Percentiles rank a stretch among this genome's conserved stretches.
phyloP scores from a whole-genome alignment of 805 yeast species.

The Candida chauliodis region DNA sequence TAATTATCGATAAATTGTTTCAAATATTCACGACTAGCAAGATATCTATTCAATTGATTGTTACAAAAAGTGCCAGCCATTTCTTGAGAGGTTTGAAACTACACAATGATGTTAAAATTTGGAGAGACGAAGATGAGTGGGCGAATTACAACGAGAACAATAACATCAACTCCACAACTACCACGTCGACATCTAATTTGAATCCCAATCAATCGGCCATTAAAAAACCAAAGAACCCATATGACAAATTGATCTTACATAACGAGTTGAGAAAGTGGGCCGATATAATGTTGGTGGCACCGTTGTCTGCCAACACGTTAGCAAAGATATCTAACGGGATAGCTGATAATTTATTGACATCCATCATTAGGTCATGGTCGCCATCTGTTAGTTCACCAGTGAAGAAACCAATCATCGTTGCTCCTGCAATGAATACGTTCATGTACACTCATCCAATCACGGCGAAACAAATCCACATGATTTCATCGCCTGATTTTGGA shows the following conservation, averaged over 20 bases:
- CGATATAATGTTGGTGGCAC: constrained; percentile 44
- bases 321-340: constrained; percentile 44
- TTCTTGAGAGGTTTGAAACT: constrained; percentile 54
- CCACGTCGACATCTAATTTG: not conserved
- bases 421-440: constrained; percentile 48
- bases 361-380: constrained; percentile 42
- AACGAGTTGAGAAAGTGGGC: constrained; percentile 47
- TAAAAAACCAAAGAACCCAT: constrained; percentile 28
- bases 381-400: constrained; percentile 16
- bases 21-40: constrained; percentile 68
- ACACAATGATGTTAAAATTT: constrained; percentile 69
- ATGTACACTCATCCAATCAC: constrained; percentile 48
- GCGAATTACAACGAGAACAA: constrained; percentile 33
- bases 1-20: constrained; percentile 81
- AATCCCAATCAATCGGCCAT: not conserved
- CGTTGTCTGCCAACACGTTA: constrained; percentile 43
- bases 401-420: constrained; percentile 42
- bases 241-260: constrained; percentile 37
- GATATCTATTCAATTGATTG: constrained; percentile 79
- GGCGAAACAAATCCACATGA: constrained; percentile 32
- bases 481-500: constrained; percentile 36
- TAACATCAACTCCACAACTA: constrained; percentile 17
- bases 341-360: constrained; percentile 42
- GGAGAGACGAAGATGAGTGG: constrained; percentile 98
- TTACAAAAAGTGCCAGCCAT: constrained; percentile 81